Evolutionary conservation across 805 yeast genomes (phyloP).

Genomic region (Clavispora asparagi): DNA sequence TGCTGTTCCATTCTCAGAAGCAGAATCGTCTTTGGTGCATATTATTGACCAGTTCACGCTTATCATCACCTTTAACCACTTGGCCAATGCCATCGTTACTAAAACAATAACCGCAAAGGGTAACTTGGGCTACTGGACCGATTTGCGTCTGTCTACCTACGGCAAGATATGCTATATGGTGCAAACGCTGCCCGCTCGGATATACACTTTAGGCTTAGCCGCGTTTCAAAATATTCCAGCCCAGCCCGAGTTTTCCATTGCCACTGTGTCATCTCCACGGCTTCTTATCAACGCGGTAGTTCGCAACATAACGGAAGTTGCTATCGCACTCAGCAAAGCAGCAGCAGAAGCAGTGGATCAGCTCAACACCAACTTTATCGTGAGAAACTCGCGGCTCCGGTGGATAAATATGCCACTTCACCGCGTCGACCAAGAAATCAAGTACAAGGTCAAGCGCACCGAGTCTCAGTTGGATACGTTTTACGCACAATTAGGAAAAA

Average conservation of each 20-base stretch:
- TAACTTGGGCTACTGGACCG: constrained; percentile 33
- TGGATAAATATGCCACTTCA: constrained; percentile 15
- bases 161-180: constrained; percentile 27
- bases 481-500: constrained; percentile 20
- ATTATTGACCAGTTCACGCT: constrained; percentile 21
- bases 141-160: constrained; percentile 19
- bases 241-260: not conserved
- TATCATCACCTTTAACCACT: constrained; percentile 19
- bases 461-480: constrained; percentile 18
- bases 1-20: not conserved
- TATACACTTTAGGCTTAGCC: constrained; percentile 4
- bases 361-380: constrained; percentile 11
- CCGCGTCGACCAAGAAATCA: constrained; percentile 23
- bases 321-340: not conserved
- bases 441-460: constrained; percentile 16
- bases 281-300: not conserved
- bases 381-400: constrained; percentile 9
- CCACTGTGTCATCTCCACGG: not conserved
- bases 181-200: constrained; percentile 29
- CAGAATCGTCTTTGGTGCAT: constrained; percentile 2
- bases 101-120: constrained; percentile 29
- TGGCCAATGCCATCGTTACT: constrained; percentile 30
- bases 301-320: not conserved
- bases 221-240: not conserved
- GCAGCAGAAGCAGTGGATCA: constrained; percentile 1